These are phyloP conservation scores for Candida gorgasii DNA, from an alignment of 805 yeast species.

Conservation along the genomic window DNA sequence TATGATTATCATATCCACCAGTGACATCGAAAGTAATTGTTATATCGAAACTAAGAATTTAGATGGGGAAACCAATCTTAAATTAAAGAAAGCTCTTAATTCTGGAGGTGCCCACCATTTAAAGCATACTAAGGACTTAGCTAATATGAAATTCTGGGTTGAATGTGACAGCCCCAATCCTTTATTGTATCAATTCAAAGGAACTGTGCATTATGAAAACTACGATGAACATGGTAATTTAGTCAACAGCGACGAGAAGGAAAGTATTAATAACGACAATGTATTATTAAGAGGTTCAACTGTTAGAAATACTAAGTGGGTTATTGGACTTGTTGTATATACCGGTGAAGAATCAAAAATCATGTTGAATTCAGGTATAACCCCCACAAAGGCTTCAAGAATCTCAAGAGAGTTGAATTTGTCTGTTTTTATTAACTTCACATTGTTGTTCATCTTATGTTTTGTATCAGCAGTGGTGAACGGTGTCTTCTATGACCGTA, in stretches of 20 bases:
- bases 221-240: constrained; percentile 30
- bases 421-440: constrained; percentile 64
- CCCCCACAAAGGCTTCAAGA: constrained; percentile 71
- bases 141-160: constrained; percentile 56
- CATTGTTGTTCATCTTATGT: constrained; percentile 61
- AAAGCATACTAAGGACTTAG: constrained; percentile 59
- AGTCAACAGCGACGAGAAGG: constrained; percentile 43
- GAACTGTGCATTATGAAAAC: constrained; percentile 57
- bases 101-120: constrained; percentile 50
- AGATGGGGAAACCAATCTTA: constrained; percentile 82
- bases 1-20: constrained; percentile 59
- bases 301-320: constrained; percentile 76
- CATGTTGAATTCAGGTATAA: constrained; percentile 74
- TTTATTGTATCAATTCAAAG: constrained; percentile 64
- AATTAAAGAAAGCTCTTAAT: constrained; percentile 53
- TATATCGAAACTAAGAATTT: constrained; percentile 79
- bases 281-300: constrained; percentile 71
- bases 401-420: constrained; percentile 66
- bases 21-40: constrained; percentile 69
- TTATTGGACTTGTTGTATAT: constrained; percentile 68
- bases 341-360: constrained; percentile 78
- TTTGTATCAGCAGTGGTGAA: constrained; percentile 69
- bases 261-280: constrained; percentile 63
- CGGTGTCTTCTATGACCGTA: constrained; percentile 57
- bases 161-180: constrained; percentile 76